Percentiles rank a stretch among this genome's conserved stretches.
Evolutionary conservation across 768 basidiomycete species (phyloP).

Genomic region (Pulveroboletus sp.): DNA sequence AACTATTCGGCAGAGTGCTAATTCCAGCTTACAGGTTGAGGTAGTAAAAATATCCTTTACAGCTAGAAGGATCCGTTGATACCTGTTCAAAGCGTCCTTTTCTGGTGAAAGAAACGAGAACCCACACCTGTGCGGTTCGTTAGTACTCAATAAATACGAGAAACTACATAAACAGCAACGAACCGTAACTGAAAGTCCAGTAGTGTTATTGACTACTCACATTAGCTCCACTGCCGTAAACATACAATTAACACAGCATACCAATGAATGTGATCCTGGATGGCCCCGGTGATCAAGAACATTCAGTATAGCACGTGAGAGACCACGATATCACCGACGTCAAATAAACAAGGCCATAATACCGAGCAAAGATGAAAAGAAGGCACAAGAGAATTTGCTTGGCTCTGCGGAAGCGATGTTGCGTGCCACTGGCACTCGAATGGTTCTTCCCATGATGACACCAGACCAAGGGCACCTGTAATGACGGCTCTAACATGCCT

Average conservation of each 20-base stretch:
- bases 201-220: conserved; percentile 18
- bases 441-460: neutral
- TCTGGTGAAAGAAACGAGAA: neutral
- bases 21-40: conserved; percentile 13
- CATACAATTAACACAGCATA: neutral
- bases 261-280: conserved; percentile 15
- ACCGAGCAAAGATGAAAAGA: conserved; percentile 23
- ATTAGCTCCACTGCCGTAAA: neutral
- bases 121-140: conserved; percentile 18
- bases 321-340: conserved; percentile 3
- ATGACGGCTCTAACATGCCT: neutral
- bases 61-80: conserved; percentile 4
- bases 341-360: conserved; percentile 24
- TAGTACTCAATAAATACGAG: neutral
- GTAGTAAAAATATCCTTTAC: conserved; percentile 24
- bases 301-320: neutral
- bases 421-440: neutral
- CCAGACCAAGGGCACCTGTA: conserved; percentile 20
- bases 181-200: conserved; percentile 16
- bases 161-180: neutral
- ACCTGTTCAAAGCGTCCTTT: neutral
- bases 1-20: neutral
- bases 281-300: neutral
- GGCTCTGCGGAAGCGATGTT: neutral
- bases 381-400: conserved; percentile 10